Percentiles rank a stretch among this genome's conserved stretches.
These are phyloP conservation scores for Talaromyces pinophilus DNA, from an alignment of 2,329 filamentous ascomycete genomes.

Conservation along the genomic window DNA sequence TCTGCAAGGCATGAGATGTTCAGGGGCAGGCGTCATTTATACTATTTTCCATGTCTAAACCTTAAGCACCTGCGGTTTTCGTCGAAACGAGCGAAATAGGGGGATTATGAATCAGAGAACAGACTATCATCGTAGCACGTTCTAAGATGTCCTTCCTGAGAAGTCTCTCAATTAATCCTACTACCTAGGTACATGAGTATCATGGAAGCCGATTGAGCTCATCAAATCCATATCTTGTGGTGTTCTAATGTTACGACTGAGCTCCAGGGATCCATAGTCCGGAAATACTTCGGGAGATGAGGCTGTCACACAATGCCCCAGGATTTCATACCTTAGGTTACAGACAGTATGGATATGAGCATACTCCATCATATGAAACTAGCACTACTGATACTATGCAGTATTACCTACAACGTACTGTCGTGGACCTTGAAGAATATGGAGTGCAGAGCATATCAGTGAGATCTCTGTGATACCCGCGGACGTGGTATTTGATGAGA, in stretches of 20 bases:
- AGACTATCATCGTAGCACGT: background rate
- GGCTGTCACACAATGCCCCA: background rate
- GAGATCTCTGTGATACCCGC: background rate
- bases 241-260: background rate
- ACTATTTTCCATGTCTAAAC: background rate
- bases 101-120: background rate
- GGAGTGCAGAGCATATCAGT: background rate
- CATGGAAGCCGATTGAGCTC: background rate
- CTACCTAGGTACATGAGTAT: background rate
- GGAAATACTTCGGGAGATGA: background rate
- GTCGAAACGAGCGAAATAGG: background rate
- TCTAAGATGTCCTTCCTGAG: background rate
- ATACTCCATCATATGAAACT: background rate
- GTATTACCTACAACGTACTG: background rate
- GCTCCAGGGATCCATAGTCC: background rate
- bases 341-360: background rate
- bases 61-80: background rate
- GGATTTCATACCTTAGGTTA: background rate
- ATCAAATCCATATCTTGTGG: background rate
- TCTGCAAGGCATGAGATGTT: background rate
- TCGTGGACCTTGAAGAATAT: background rate
- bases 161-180: background rate
- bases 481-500: background rate
- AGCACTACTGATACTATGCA: background rate
- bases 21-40: background rate